These are phyloP conservation scores for Desmodesmus armatus DNA, from an alignment of 139 green algal genomes.

Conservation along the genomic window DNA sequence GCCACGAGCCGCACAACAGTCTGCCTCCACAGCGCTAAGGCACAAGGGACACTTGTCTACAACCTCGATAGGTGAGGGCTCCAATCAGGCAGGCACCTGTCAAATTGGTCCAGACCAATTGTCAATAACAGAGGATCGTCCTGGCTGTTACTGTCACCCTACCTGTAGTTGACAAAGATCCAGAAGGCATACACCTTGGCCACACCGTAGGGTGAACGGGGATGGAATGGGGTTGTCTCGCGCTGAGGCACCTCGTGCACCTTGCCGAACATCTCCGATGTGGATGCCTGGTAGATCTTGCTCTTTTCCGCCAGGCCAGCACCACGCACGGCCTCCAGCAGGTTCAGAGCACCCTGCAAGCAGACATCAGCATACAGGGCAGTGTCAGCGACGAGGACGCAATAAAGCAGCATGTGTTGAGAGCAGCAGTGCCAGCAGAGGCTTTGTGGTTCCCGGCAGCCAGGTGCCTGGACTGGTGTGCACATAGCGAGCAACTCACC, in stretches of 20 bases:
- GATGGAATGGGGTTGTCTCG: slow-evolving; percentile 81
- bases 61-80: too few relatives aligned
- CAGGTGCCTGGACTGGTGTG: slow-evolving; percentile 41
- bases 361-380: background rate
- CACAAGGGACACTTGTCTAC: too few relatives aligned
- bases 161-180: slow-evolving; percentile 81
- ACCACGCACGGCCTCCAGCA: slow-evolving; percentile 77
- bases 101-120: too few relatives aligned
- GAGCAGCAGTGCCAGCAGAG: background rate
- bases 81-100: too few relatives aligned
- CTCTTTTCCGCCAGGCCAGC: slow-evolving; percentile 56
- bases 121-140: too few relatives aligned
- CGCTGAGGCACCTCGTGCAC: slow-evolving; percentile 79
- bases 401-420: background rate
- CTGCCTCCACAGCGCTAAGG: too few relatives aligned
- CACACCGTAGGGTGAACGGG: slow-evolving; percentile 82
- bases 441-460: too few relatives aligned
- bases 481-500: too few relatives aligned
- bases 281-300: slow-evolving; percentile 84
- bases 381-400: background rate
- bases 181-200: slow-evolving; percentile 83
- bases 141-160: too few relatives aligned
- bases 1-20: too few relatives aligned
- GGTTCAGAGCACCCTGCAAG: slow-evolving; percentile 60
- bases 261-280: slow-evolving; percentile 83